Evolutionary conservation across 2,329 filamentous ascomycete genomes (phyloP).

Genomic region (Monilinia vaccinii-corymbosi): DNA sequence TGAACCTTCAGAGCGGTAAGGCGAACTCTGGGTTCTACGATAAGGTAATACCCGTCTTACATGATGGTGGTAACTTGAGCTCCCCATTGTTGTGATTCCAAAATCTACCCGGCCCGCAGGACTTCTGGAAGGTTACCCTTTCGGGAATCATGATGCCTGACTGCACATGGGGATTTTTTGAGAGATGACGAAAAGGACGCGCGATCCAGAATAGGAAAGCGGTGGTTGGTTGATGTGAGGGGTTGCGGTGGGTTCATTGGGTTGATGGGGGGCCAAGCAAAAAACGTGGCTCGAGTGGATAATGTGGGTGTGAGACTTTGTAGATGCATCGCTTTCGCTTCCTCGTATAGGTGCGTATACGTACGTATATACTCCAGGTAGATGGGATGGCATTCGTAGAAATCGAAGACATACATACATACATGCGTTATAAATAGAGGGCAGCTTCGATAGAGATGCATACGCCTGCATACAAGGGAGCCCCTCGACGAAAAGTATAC

Average conservation of each 20-base stretch:
- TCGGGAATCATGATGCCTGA: background rate
- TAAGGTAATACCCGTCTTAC: slow-evolving; percentile 2
- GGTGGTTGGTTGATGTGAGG: background rate
- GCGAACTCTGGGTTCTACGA: background rate
- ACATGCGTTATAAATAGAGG: no score
- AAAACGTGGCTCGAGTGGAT: slow-evolving; percentile 5
- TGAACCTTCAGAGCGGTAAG: background rate
- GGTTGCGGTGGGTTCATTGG: background rate
- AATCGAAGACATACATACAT: no score
- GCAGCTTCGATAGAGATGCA: no score
- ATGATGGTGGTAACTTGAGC: background rate
- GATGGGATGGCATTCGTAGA: no score
- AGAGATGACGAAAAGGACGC: background rate
- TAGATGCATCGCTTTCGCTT: background rate
- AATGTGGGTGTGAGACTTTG: background rate
- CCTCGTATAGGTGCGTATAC: slow-evolving; percentile 1
- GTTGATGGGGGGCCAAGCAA: background rate
- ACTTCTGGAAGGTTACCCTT: background rate
- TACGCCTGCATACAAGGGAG: background rate
- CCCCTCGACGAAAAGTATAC: background rate
- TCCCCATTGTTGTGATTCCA: background rate
- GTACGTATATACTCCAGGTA: no score
- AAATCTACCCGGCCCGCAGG: background rate
- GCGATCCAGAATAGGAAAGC: background rate
- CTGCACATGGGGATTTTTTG: background rate